phyloP scores from a whole-genome alignment of 805 yeast species.

The Kodamaea jinghongensis region DNA sequence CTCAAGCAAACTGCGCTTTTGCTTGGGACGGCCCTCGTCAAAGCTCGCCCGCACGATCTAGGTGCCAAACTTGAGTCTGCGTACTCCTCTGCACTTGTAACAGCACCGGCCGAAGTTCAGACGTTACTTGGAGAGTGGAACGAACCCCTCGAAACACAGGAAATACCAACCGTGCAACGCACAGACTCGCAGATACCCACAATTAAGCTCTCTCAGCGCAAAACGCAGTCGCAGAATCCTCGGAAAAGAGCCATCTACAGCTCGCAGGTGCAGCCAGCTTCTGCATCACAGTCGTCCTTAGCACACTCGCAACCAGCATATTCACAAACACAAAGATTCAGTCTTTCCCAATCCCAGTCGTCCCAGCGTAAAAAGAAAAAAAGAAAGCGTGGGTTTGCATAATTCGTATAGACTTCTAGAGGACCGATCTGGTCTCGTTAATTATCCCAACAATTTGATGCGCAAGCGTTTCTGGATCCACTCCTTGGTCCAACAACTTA shows the following conservation, averaged over 20 bases:
- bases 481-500: constrained; percentile 34
- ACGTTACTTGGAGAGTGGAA: constrained; percentile 9
- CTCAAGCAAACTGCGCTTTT: constrained; percentile 9
- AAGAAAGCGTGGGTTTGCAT: constrained; percentile 51
- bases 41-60: constrained; percentile 9
- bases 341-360: constrained; percentile 4
- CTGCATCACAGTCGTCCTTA: background rate
- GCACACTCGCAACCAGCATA: background rate
- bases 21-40: constrained; percentile 13
- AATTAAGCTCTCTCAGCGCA: constrained; percentile 14
- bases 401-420: constrained; percentile 5
- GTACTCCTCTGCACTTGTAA: constrained; percentile 2
- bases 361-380: constrained; percentile 36
- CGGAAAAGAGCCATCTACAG: background rate
- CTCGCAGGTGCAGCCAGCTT: background rate
- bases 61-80: background rate
- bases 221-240: background rate
- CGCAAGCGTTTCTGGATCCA: constrained; percentile 31
- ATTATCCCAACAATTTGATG: constrained; percentile 22
- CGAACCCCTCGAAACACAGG: background rate
- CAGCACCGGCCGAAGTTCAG: constrained; percentile 6
- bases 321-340: constrained; percentile 6
- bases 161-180: background rate
- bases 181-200: constrained; percentile 2
- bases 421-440: constrained; percentile 20